phyloP scores from a whole-genome alignment of 1,284 basidiomycete genomes.

The Pseudomicrostroma phylloplanum region DNA sequence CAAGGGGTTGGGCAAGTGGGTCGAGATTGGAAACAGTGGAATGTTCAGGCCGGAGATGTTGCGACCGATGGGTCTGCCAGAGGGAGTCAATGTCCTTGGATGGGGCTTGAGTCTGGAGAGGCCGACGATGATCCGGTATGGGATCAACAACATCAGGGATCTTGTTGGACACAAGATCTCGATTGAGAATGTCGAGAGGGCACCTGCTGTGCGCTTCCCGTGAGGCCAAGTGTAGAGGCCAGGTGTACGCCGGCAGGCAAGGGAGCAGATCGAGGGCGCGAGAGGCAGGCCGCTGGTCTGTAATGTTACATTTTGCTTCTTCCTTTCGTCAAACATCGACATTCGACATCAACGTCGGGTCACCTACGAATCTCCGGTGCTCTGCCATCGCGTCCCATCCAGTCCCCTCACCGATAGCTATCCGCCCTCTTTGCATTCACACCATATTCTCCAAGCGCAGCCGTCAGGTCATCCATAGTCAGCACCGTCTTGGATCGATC shows the following conservation, averaged over 20 bases:
- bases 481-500: slow-evolving; percentile 92
- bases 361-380: too few species aligned
- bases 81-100: slow-evolving; percentile 90
- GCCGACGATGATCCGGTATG: slow-evolving; percentile 89
- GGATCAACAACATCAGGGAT: slow-evolving; percentile 91
- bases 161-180: slow-evolving; percentile 95
- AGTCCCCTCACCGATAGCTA: slow-evolving; percentile 35
- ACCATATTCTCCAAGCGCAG: slow-evolving; percentile 89
- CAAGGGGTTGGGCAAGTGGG: slow-evolving; percentile 87
- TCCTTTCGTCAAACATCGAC: too few species aligned
- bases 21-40: slow-evolving; percentile 78
- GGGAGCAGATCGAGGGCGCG: too few species aligned
- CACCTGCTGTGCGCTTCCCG: slow-evolving; percentile 45
- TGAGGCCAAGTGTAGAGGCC: not conserved
- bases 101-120: slow-evolving; percentile 90
- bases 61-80: slow-evolving; percentile 90
- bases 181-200: slow-evolving; percentile 38
- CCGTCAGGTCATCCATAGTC: slow-evolving; percentile 92
- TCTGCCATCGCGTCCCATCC: slow-evolving; percentile 3
- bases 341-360: not conserved
- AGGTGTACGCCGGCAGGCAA: too few species aligned
- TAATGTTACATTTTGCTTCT: not conserved
- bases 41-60: slow-evolving; percentile 99
- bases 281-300: too few species aligned
- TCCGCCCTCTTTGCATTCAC: slow-evolving; percentile 46